A percentile compares a stretch with the other conserved stretches of the same genome.
These are phyloP conservation scores for Rhododendron kiyosumense DNA, from an alignment of 148 eudicot genomes.

Conservation along the genomic window DNA sequence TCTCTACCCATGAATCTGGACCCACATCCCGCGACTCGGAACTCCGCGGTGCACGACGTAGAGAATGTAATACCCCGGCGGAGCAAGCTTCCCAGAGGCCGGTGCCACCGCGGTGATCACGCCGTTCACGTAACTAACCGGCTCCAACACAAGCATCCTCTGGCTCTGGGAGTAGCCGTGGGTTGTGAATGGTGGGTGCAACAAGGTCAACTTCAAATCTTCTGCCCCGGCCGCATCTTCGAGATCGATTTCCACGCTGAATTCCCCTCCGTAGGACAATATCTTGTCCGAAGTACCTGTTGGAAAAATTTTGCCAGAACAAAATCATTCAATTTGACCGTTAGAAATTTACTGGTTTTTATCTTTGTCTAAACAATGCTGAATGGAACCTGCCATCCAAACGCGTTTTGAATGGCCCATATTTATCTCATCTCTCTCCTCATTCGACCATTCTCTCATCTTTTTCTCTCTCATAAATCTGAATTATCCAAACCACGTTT, in stretches of 20 bases:
- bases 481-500: too few relatives aligned
- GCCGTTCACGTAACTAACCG: not conserved
- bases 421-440: too few relatives aligned
- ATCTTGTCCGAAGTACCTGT: not conserved
- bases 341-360: too few relatives aligned
- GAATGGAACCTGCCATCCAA: too few relatives aligned
- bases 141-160: conserved; percentile 41
- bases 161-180: conserved; percentile 86
- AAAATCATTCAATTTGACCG: not conserved
- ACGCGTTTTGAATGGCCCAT: too few relatives aligned
- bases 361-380: too few relatives aligned
- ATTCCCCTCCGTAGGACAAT: conserved; percentile 25
- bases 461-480: too few relatives aligned
- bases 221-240: not conserved
- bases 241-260: conserved; percentile 15
- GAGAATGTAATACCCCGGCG: conserved; percentile 66
- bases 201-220: conserved; percentile 50
- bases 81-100: conserved; percentile 45
- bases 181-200: conserved; percentile 78
- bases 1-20: conserved; percentile 25
- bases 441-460: too few relatives aligned
- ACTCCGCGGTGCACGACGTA: conserved; percentile 55
- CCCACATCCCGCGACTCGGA: conserved; percentile 70
- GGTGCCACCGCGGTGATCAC: conserved; percentile 43
- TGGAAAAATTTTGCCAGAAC: not conserved